Evolutionary conservation across 2,329 filamentous ascomycete genomes (phyloP).

Genomic region (Calonectria fujianensis): DNA sequence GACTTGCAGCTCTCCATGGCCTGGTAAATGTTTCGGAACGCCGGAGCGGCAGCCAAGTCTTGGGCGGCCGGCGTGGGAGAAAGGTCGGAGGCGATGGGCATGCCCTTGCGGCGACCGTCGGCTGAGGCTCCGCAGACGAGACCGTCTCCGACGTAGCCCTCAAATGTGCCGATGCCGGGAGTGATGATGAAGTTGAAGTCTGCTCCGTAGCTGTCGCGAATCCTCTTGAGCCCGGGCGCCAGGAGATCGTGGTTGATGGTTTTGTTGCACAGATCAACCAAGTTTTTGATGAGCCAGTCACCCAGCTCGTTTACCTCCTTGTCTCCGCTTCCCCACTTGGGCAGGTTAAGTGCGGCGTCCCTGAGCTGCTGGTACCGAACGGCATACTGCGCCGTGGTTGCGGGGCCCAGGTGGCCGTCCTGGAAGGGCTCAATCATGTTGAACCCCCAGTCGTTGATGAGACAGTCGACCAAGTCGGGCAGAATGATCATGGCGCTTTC

Average conservation of each 20-base stretch:
- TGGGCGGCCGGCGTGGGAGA: neutral
- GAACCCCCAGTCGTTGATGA: conserved; percentile 13
- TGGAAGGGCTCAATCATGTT: conserved; percentile 9
- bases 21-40: conserved; percentile 20
- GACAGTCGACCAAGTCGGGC: neutral
- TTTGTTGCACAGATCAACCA: neutral
- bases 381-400: neutral
- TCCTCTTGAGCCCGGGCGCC: neutral
- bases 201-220: neutral
- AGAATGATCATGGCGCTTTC: neutral
- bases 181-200: neutral
- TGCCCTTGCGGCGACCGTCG: neutral
- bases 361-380: neutral
- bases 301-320: neutral
- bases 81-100: conserved; percentile 16
- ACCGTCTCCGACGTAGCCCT: conserved; percentile 7
- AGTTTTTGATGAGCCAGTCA: neutral
- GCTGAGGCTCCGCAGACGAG: conserved; percentile 1
- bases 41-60: neutral
- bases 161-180: conserved; percentile 8
- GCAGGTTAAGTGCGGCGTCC: neutral
- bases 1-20: conserved; percentile 18
- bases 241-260: neutral
- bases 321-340: conserved; percentile 4
- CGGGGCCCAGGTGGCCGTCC: neutral